Conservation (phyloP, 768 basidiomycete species). For the Amanita rimosa region DNA sequence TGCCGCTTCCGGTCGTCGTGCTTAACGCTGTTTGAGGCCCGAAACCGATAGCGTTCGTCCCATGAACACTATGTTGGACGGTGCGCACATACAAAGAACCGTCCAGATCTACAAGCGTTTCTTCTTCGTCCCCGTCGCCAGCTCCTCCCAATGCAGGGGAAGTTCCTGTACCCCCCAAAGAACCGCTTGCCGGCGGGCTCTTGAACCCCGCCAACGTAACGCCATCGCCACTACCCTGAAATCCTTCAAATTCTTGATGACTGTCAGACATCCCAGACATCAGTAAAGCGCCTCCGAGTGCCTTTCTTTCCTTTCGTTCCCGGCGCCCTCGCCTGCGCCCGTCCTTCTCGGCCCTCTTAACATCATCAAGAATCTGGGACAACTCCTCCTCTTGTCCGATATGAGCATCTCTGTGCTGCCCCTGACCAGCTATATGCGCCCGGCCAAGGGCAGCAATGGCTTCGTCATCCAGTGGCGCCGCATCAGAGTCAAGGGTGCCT, state of each 20-base stretch:
- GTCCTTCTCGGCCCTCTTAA: background rate
- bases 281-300: background rate
- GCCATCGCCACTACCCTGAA: slow-evolving; percentile 3
- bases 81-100: background rate
- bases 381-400: background rate
- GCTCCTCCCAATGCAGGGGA: background rate
- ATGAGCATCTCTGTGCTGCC: background rate
- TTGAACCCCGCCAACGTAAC: background rate
- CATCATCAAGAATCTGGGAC: background rate
- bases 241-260: slow-evolving; percentile 3
- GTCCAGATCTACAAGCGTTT: background rate
- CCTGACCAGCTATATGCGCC: background rate
- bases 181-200: background rate
- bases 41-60: background rate
- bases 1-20: background rate
- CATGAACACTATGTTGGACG: background rate
- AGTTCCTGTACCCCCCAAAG: background rate
- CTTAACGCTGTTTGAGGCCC: background rate
- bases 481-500: slow-evolving; percentile 4
- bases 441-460: background rate
- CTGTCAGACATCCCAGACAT: background rate
- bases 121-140: slow-evolving; percentile 1
- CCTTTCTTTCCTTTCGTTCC: background rate
- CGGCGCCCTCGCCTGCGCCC: background rate
- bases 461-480: slow-evolving; percentile 1